Evolutionary conservation across 345 rosid species (phyloP), one percentile per base, ranked within the genome.

Genomic region (Euphorbia pulcherrima): DNA sequence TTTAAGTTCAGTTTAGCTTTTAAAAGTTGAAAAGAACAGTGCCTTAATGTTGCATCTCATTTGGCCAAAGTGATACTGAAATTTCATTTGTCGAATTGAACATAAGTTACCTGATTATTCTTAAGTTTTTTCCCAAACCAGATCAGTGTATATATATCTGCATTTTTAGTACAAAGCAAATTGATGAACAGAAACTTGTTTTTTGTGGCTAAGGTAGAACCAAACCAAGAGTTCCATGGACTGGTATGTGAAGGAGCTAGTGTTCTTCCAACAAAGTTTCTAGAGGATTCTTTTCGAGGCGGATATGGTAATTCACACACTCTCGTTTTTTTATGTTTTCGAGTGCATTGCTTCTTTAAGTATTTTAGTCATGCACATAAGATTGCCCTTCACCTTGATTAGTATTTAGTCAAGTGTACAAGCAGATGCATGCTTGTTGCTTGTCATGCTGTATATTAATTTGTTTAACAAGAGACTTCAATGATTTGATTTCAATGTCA

Each of bases 221-320:
- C 93, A 75, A 94, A 94, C 80, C 97, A 92, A 77, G 99, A 87
- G 80, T 89, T 92, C 67, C 88, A 76, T 65, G 90, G 97, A 72
- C 73, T 92, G 73, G 93, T 89, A 37, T 94, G 96, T 68, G 97
- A 94, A 80, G 96, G 96, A 65, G 99, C 99, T 40, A 89, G 88
- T 83, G 96, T 90, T 73, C 93, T 94, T 82, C 97, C 97, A 24
- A 67, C 96, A 0, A 94, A 87, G 71, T 88, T 94, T 80, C 68
- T 92, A 30, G 85, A 85, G 68, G 90, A 92, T 57, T 81, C 99
- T 73, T 88, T 94, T 69, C 80, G 83, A 47, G 76, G 82, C 75
- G 90, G 86, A 66, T 75, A 79, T 79, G 97, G 97, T 94, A 86
- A 75, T 85, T 69, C n/a, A n/a, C n/a, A n/a, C n/a, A n/a, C n/a